phyloP scores from a whole-genome alignment of 2,329 filamentous ascomycete species.

The Aspergillus pseudoglaucus region DNA sequence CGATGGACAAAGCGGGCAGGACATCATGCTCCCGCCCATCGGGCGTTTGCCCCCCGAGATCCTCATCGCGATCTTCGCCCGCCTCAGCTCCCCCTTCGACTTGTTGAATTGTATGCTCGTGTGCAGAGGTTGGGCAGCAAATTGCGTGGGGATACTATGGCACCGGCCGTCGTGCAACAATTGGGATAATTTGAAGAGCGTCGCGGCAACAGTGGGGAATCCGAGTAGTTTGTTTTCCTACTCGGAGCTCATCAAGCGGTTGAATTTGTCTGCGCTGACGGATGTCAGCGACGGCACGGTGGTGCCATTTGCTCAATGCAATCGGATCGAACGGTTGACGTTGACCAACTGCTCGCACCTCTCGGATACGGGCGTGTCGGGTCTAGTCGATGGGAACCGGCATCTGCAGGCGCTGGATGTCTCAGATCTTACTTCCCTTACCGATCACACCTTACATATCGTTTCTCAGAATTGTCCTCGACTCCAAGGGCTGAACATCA shows the following conservation, averaged over 20 bases:
- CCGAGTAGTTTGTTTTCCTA: slow-evolving; percentile 80
- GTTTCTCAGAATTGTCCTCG: slow-evolving; percentile 76
- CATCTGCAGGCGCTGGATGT: slow-evolving; percentile 86
- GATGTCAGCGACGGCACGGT: slow-evolving; percentile 86
- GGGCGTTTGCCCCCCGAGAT: slow-evolving; percentile 87
- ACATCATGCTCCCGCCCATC: slow-evolving; percentile 52
- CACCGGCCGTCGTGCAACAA: slow-evolving; percentile 85
- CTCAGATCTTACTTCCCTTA: slow-evolving; percentile 72
- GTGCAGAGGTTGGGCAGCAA: slow-evolving; percentile 88
- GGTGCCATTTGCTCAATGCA: slow-evolving; percentile 72
- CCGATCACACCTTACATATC: slow-evolving; percentile 68
- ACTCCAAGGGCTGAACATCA: slow-evolving; percentile 89
- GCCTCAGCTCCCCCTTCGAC: slow-evolving; percentile 68
- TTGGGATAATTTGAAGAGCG: slow-evolving; percentile 72
- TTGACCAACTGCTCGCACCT: slow-evolving; percentile 81
- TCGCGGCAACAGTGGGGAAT: slow-evolving; percentile 70
- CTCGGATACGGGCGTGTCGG: slow-evolving; percentile 75
- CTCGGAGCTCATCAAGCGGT: slow-evolving; percentile 78
- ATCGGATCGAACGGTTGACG: slow-evolving; percentile 84
- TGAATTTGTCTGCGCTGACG: slow-evolving; percentile 79
- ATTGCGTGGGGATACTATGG: slow-evolving; percentile 90
- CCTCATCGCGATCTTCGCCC: slow-evolving; percentile 85
- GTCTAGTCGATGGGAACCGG: slow-evolving; percentile 69
- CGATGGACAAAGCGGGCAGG: slow-evolving; percentile 52
- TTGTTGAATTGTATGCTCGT: slow-evolving; percentile 85